Percentiles rank a stretch among this genome's conserved stretches.
These are phyloP conservation scores for Tuber umbilicatum DNA, from an alignment of 495 filamentous ascomycete species.

Conservation along the genomic window DNA sequence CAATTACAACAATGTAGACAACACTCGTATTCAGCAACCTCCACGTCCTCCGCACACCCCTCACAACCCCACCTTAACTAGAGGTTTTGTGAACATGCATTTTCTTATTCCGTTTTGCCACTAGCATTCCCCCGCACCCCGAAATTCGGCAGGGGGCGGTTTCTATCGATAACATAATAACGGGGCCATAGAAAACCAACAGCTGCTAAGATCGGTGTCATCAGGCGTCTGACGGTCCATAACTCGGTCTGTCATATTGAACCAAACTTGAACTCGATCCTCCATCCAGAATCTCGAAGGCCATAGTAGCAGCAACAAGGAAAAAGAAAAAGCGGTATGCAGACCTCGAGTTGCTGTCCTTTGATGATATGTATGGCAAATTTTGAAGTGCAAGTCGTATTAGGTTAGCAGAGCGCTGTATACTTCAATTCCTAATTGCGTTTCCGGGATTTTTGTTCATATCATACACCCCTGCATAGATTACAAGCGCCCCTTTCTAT, in stretches of 20 bases:
- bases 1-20: background rate
- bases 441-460: background rate
- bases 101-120: background rate
- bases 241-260: background rate
- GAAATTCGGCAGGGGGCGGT: background rate
- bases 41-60: background rate
- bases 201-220: background rate
- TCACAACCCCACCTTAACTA: background rate
- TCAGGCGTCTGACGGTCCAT: background rate
- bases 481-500: background rate
- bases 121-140: background rate
- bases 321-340: background rate
- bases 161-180: background rate
- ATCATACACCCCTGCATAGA: background rate
- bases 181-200: background rate
- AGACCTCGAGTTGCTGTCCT: background rate
- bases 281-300: background rate
- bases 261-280: background rate
- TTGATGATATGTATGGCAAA: background rate
- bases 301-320: background rate
- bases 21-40: background rate
- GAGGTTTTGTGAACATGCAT: background rate
- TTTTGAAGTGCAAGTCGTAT: background rate
- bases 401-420: background rate
- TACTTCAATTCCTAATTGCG: background rate